phyloP scores from a whole-genome alignment of 2,329 filamentous ascomycete species.

The Gnomoniopsis sp. region DNA sequence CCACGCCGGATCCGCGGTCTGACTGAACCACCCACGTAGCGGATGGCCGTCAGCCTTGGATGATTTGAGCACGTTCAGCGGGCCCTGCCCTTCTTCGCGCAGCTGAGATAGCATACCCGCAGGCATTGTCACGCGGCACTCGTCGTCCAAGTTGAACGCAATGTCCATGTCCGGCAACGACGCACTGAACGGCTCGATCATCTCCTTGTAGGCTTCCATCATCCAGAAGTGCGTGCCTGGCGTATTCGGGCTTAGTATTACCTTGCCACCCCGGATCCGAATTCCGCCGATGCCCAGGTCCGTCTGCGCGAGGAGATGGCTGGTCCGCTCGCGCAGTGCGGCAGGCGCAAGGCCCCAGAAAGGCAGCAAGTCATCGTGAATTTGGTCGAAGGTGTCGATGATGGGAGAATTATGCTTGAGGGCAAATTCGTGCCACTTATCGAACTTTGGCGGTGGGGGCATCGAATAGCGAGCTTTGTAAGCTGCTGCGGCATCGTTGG shows the following conservation, averaged over 20 bases:
- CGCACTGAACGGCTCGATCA: slow-evolving; percentile 38
- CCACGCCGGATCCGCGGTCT: neutral
- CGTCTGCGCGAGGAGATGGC: slow-evolving; percentile 28
- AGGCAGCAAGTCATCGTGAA: slow-evolving; percentile 61
- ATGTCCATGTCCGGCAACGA: slow-evolving; percentile 51
- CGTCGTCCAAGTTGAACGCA: slow-evolving; percentile 48
- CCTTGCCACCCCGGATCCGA: slow-evolving; percentile 28
- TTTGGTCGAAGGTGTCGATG: slow-evolving; percentile 69
- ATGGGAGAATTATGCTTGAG: slow-evolving; percentile 63
- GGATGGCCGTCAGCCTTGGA: neutral
- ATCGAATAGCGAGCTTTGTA: slow-evolving; percentile 64
- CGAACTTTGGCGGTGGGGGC: slow-evolving; percentile 71
- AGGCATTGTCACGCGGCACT: slow-evolving; percentile 44
- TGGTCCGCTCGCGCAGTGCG: slow-evolving; percentile 52
- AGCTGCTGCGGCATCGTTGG: slow-evolving; percentile 60
- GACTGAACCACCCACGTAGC: neutral
- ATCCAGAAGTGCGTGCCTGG: slow-evolving; percentile 34
- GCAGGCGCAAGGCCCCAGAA: slow-evolving; percentile 65
- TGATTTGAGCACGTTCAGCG: neutral
- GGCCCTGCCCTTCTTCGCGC: slow-evolving; percentile 23
- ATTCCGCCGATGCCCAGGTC: slow-evolving; percentile 30
- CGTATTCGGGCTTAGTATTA: slow-evolving; percentile 29
- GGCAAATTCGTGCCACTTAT: slow-evolving; percentile 58
- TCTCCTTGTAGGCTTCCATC: slow-evolving; percentile 33
- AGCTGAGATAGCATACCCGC: slow-evolving; percentile 38